phyloP scores from a whole-genome alignment of 2,329 filamentous ascomycete species.

The Shiraia bambusicola region DNA sequence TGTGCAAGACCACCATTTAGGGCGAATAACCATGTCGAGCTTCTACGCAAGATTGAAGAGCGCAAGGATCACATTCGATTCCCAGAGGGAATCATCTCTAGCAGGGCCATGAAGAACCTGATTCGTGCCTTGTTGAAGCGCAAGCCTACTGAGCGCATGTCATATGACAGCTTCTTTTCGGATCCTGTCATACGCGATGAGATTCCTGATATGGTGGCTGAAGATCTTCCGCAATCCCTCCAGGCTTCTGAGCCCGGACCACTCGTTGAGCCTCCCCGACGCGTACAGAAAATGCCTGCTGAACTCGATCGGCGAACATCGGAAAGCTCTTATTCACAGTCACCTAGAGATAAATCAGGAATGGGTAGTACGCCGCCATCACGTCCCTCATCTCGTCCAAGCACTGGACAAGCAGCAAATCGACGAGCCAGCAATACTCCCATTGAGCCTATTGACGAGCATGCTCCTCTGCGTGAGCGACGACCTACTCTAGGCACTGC shows the following conservation, averaged over 20 bases:
- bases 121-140: conserved; percentile 81
- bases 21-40: conserved; percentile 90
- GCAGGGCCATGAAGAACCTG: conserved; percentile 74
- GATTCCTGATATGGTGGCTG: conserved; percentile 79
- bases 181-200: conserved; percentile 70
- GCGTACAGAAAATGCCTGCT: conserved; percentile 30
- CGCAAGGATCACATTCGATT: conserved; percentile 86
- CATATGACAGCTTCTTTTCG: conserved; percentile 81
- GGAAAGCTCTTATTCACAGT: conserved; percentile 36
- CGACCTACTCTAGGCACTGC: conserved; percentile 49
- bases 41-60: conserved; percentile 87
- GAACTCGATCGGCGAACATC: conserved; percentile 30
- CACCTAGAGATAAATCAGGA: conserved; percentile 32
- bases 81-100: conserved; percentile 69
- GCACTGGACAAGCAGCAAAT: conserved; percentile 27
- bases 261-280: conserved; percentile 24
- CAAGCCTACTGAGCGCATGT: conserved; percentile 80
- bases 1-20: conserved; percentile 87
- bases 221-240: conserved; percentile 60
- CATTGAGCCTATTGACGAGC: conserved; percentile 36
- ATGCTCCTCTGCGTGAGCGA: conserved; percentile 44
- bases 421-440: conserved; percentile 40
- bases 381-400: conserved; percentile 36
- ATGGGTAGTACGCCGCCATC: conserved; percentile 37
- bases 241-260: conserved; percentile 32